A percentile compares a stretch with the other conserved stretches of the same genome.
These are phyloP conservation scores for Penicillium sp. DNA, from an alignment of 2,329 filamentous ascomycete genomes.

Conservation along the genomic window DNA sequence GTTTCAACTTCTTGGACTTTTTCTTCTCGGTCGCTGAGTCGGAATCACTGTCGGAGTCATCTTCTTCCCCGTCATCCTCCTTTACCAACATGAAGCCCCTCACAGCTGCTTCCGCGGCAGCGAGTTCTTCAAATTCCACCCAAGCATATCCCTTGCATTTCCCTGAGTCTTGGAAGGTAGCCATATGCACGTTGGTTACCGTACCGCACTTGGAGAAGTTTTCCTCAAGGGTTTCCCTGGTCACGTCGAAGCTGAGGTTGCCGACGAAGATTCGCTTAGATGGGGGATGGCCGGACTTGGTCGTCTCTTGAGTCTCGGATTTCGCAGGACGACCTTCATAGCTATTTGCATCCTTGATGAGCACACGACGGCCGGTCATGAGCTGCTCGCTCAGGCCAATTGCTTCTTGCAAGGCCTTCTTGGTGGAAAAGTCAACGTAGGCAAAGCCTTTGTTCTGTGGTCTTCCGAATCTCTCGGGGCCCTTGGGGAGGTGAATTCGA, in stretches of 20 bases:
- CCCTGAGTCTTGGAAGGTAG: conserved; percentile 92
- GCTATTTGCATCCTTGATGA: conserved; percentile 89
- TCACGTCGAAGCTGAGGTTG: conserved; percentile 78
- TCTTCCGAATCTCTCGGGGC: conserved; percentile 51
- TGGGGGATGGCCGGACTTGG: conserved; percentile 56
- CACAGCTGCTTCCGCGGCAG: conserved; percentile 71
- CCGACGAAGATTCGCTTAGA: conserved; percentile 84
- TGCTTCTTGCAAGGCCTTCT: conserved; percentile 67
- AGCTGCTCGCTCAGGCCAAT: conserved; percentile 82
- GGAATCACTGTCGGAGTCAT: conserved; percentile 42
- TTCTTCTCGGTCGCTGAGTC: conserved; percentile 30
- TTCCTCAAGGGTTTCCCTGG: conserved; percentile 71
- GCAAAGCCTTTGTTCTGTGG: conserved; percentile 87
- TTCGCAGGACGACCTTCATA: conserved; percentile 86
- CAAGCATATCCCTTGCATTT: conserved; percentile 98
- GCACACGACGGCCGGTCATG: conserved; percentile 68
- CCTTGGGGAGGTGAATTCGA: conserved; percentile 72
- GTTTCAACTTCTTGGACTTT: conserved; percentile 37
- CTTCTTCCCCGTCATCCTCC: conserved; percentile 50
- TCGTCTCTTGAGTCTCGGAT: conserved; percentile 43
- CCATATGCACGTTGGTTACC: conserved; percentile 78
- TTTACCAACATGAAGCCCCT: conserved; percentile 71
- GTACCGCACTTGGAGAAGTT: conserved; percentile 84
- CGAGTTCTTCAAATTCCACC: conserved; percentile 81
- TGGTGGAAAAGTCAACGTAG: conserved; percentile 81